Conservation (phyloP, 257 asterid species). For the Solanum sejunctum region DNA sequence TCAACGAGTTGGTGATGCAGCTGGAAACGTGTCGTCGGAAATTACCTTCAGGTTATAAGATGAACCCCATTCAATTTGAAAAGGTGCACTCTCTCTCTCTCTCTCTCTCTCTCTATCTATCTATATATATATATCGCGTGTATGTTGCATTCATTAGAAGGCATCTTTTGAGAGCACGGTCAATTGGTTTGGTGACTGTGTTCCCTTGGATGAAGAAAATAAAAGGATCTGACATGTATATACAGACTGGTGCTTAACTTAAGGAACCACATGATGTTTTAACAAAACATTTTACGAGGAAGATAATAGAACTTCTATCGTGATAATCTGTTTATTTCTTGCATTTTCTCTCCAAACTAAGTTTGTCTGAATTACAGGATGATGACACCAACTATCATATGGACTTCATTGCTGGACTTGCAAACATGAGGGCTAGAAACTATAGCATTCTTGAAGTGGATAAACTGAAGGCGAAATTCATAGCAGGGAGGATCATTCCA, state of each 20-base stretch:
- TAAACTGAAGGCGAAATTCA: slow-evolving; percentile 79
- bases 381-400: slow-evolving; percentile 87
- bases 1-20: slow-evolving; percentile 48
- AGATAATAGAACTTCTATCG: neutral
- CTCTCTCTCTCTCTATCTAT: too few species aligned
- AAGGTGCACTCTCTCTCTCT: slow-evolving; percentile 30
- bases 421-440: slow-evolving; percentile 96
- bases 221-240: neutral
- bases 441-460: slow-evolving; percentile 87
- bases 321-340: neutral
- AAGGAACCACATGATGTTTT: neutral
- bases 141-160: neutral
- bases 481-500: slow-evolving; percentile 87
- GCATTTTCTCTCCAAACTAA: neutral
- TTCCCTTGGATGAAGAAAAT: neutral
- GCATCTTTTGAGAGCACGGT: neutral
- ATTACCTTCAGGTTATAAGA: slow-evolving; percentile 47
- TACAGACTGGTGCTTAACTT: neutral
- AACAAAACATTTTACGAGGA: neutral
- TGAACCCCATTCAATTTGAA: slow-evolving; percentile 92
- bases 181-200: neutral
- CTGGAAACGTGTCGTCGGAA: slow-evolving; percentile 50
- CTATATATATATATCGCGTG: neutral
- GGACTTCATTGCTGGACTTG: slow-evolving; percentile 86
- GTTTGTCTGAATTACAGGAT: slow-evolving; percentile 36